Evolutionary conservation across 345 rosid species (phyloP).

Genomic region (Aquilaria yunnanensis): DNA sequence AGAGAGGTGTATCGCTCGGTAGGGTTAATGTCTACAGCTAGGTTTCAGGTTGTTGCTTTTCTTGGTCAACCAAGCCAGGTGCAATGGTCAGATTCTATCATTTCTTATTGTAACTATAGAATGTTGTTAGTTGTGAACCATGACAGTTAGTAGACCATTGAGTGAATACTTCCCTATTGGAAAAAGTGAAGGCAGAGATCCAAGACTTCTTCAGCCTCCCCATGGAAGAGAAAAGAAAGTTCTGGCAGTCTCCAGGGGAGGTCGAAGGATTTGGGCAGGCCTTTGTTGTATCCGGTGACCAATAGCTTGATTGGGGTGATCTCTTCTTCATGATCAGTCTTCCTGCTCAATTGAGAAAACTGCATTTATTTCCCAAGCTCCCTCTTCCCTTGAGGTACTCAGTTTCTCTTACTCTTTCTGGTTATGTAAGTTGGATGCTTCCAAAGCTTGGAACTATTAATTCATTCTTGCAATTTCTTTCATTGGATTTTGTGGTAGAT

Average conservation of each 20-base stretch:
- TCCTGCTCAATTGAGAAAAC: slow-evolving; percentile 23
- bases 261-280: slow-evolving; percentile 39
- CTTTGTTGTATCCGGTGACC: slow-evolving; percentile 37
- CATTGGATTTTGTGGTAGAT: neutral
- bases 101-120: no score
- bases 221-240: slow-evolving; percentile 30
- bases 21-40: no score
- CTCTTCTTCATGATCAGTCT: slow-evolving; percentile 22
- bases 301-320: slow-evolving; percentile 42
- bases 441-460: neutral
- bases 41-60: no score
- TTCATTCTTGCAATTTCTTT: neutral
- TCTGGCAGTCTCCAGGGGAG: slow-evolving; percentile 31
- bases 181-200: slow-evolving; percentile 24
- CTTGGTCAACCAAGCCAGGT: no score
- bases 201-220: slow-evolving; percentile 31
- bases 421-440: no score
- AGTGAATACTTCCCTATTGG: slow-evolving; percentile 25
- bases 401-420: slow-evolving; percentile 2
- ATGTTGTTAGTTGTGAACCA: no score
- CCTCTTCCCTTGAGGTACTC: slow-evolving; percentile 32
- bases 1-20: no score
- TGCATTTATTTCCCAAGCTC: slow-evolving; percentile 29
- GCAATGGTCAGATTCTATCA: no score
- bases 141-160: slow-evolving; percentile 36